Evolutionary conservation across 768 basidiomycete species (phyloP).

Genomic region (Boletus patriciae): DNA sequence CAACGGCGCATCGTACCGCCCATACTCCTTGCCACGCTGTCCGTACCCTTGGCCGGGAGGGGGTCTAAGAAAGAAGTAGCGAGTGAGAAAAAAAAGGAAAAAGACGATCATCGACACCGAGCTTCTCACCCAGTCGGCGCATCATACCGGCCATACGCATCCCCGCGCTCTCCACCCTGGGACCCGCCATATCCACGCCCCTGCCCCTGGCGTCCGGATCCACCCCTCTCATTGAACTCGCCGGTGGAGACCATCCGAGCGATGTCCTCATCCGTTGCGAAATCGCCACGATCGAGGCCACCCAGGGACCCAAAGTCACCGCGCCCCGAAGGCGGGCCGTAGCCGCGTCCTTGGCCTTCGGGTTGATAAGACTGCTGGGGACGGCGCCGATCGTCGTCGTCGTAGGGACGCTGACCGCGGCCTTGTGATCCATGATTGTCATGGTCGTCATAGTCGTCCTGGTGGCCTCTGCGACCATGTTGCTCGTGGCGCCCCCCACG

Average conservation of each 20-base stretch:
- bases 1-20: constrained; percentile 5
- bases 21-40: background rate
- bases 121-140: constrained; percentile 15
- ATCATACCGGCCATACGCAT: background rate
- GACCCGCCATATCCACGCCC: background rate
- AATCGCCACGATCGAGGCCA: constrained; percentile 26
- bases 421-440: background rate
- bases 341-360: background rate
- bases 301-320: constrained; percentile 6
- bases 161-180: background rate
- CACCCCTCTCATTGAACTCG: background rate
- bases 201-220: background rate
- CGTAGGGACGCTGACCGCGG: background rate
- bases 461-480: background rate
- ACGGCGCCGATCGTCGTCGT: background rate
- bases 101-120: background rate
- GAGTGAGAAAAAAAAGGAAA: background rate
- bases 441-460: background rate
- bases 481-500: constrained; percentile 8
- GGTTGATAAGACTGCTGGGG: background rate
- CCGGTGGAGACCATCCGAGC: constrained; percentile 21
- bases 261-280: constrained; percentile 31
- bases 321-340: background rate
- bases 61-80: constrained; percentile 3
- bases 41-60: constrained; percentile 5